phyloP scores from a whole-genome alignment of 164 flowering plant genomes.

The Nelumbo lutea region DNA sequence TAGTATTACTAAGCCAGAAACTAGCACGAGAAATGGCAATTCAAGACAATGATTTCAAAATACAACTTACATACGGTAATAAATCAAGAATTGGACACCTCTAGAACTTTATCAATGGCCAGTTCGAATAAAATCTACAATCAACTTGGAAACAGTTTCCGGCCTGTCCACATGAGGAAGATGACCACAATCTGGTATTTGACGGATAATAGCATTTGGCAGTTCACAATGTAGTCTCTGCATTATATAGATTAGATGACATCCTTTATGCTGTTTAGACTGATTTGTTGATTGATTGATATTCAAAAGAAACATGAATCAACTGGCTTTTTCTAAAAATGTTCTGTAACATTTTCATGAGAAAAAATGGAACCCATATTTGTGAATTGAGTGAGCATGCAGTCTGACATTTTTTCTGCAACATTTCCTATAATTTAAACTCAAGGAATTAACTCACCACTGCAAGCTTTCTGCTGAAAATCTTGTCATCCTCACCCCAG shows the following conservation, averaged over 20 bases:
- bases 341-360: no score
- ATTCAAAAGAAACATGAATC: no score
- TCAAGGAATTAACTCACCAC: slow-evolving; percentile 42
- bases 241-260: slow-evolving; percentile 5
- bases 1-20: background rate
- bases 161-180: slow-evolving; percentile 94
- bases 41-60: background rate
- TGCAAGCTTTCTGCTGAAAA: slow-evolving; percentile 65
- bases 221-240: slow-evolving; percentile 76
- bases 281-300: no score
- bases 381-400: no score
- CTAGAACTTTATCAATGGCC: background rate
- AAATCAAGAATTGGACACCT: background rate
- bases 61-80: background rate
- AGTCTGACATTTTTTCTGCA: no score
- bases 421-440: no score
- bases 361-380: no score
- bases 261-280: no score
- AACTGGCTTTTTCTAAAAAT: no score
- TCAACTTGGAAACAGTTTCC: slow-evolving; percentile 41
- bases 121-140: slow-evolving; percentile 46
- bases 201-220: slow-evolving; percentile 54
- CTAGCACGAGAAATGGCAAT: background rate
- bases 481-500: slow-evolving; percentile 92
- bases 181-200: slow-evolving; percentile 81